phyloP scores from a whole-genome alignment of 306 rosid species.

The Neltuma alba region DNA sequence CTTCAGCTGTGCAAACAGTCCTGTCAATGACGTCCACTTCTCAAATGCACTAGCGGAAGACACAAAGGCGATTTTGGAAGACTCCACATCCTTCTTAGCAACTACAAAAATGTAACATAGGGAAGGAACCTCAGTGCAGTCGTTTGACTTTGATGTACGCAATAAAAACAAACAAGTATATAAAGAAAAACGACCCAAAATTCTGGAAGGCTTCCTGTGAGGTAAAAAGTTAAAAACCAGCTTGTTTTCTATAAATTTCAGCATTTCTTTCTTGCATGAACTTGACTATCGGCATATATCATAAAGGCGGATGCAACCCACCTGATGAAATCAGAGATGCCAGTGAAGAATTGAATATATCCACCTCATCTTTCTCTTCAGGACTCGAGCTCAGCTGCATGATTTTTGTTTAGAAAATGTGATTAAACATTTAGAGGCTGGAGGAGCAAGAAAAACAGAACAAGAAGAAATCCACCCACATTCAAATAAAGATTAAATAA shows the following conservation, averaged over 20 bases:
- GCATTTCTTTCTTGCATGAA: constrained; percentile 15
- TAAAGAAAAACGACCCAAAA: no score
- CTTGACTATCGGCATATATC: constrained; percentile 8
- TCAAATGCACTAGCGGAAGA: constrained; percentile 80
- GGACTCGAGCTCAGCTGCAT: constrained; percentile 82
- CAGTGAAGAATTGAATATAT: constrained; percentile 79
- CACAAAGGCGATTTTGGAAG: constrained; percentile 89
- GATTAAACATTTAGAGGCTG: constrained; percentile 29
- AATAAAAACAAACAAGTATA: background rate
- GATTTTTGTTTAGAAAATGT: constrained; percentile 39
- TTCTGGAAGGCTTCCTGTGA: constrained; percentile 1
- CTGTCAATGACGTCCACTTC: constrained; percentile 88
- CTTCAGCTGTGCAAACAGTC: constrained; percentile 72
- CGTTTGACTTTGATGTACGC: background rate
- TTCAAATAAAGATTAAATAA: constrained; percentile 13
- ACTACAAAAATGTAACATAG: constrained; percentile 50
- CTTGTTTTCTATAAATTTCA: constrained; percentile 7
- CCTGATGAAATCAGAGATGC: constrained; percentile 85
- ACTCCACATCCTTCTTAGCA: constrained; percentile 67
- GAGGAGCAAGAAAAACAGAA: background rate
- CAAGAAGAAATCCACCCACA: background rate
- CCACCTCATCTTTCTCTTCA: constrained; percentile 82
- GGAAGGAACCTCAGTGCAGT: background rate
- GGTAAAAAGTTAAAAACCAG: background rate
- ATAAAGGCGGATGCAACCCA: constrained; percentile 36